A percentile compares a stretch with the other conserved stretches of the same genome.
These are phyloP conservation scores for Punctularia strigosozonata DNA, from an alignment of 768 basidiomycete genomes.

Conservation along the genomic window DNA sequence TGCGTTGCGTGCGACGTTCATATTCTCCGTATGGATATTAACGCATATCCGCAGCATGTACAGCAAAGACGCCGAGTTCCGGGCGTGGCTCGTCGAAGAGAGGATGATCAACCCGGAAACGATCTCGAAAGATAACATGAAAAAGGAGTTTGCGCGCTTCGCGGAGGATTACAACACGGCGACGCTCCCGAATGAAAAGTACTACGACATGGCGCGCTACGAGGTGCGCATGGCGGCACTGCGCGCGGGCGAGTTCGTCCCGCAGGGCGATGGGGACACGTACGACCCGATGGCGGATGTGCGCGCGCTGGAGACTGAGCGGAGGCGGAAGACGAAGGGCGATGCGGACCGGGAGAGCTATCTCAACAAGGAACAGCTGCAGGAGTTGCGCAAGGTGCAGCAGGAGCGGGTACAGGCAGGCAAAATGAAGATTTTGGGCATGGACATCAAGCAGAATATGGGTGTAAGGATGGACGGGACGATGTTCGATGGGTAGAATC, in stretches of 20 bases:
- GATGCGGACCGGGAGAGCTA: constrained; percentile 58
- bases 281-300: constrained; percentile 85
- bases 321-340: constrained; percentile 65
- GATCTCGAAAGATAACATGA: constrained; percentile 72
- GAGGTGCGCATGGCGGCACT: constrained; percentile 77
- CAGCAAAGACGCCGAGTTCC: constrained; percentile 76
- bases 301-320: constrained; percentile 58
- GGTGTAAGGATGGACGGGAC: constrained; percentile 81
- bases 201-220: constrained; percentile 83
- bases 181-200: constrained; percentile 90
- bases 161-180: constrained; percentile 84
- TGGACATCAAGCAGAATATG: constrained; percentile 78
- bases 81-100: constrained; percentile 90
- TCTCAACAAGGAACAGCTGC: constrained; percentile 66
- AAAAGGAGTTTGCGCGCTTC: constrained; percentile 75
- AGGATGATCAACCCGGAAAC: constrained; percentile 86
- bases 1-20: constrained; percentile 23
- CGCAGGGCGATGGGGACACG: constrained; percentile 51
- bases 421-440: constrained; percentile 79
- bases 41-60: constrained; percentile 46
- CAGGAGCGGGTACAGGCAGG: constrained; percentile 72
- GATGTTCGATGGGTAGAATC: constrained; percentile 33
- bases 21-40: not conserved
- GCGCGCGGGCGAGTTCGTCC: constrained; percentile 73
- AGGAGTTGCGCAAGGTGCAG: constrained; percentile 75